phyloP scores from a whole-genome alignment of 352 stramenopile genomes.

The Phytopythium kandeliae region DNA sequence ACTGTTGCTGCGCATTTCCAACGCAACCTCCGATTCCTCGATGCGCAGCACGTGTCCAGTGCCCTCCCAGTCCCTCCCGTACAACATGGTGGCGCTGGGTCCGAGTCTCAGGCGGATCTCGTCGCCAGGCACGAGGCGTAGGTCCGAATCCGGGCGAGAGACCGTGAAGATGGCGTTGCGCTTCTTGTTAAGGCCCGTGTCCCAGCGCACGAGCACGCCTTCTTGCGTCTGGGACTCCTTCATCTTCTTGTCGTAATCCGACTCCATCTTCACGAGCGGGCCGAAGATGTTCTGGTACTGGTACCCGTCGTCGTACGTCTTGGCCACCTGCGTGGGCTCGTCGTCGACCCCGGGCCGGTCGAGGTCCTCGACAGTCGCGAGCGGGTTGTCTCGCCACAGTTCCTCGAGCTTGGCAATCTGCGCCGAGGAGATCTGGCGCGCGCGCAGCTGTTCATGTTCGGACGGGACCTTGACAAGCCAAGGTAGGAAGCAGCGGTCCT shows the following conservation, averaged over 20 bases:
- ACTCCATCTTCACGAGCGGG: conserved; percentile 99
- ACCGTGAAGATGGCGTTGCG: conserved; percentile 95
- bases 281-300: conserved; percentile 99
- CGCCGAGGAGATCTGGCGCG: conserved; percentile 91
- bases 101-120: conserved; percentile 94
- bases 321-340: conserved; percentile 77
- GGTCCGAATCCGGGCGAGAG: conserved; percentile 83
- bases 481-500: conserved; percentile 95
- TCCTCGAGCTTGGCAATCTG: conserved; percentile 88
- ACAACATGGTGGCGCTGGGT: conserved; percentile 72
- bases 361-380: conserved; percentile 95
- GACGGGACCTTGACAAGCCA: conserved; percentile 96
- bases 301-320: conserved; percentile 98
- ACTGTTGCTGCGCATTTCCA: conserved; percentile 83
- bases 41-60: conserved; percentile 91
- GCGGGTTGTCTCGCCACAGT: conserved; percentile 96
- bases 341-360: conserved; percentile 91
- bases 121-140: conserved; percentile 94
- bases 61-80: conserved; percentile 90
- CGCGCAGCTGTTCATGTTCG: conserved; percentile 90
- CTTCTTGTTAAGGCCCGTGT: conserved; percentile 96
- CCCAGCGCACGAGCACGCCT: conserved; percentile 90
- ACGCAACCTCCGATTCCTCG: conserved; percentile 78
- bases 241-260: conserved; percentile 99
- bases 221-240: conserved; percentile 97